phyloP scores from a whole-genome alignment of 78 protist species.

The Planoprotostelium fungivorum region DNA sequence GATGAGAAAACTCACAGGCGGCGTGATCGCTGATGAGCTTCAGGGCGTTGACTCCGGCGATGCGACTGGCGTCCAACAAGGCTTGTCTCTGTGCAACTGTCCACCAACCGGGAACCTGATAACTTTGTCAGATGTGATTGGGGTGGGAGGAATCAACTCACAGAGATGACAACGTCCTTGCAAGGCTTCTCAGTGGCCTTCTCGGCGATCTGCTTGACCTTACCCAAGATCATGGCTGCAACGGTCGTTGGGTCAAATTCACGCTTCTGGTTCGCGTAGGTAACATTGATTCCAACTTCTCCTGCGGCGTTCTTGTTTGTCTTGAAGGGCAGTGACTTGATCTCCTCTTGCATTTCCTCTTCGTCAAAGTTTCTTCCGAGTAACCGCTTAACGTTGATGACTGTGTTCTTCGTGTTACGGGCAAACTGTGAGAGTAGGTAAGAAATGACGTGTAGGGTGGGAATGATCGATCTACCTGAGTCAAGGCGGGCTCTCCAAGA shows the following conservation, averaged over 20 bases:
- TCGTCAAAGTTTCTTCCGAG: conserved; percentile 66
- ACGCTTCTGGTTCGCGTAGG: conserved; percentile 43
- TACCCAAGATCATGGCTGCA: conserved; percentile 77
- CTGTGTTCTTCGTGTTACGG: conserved; percentile 82
- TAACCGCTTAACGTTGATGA: conserved; percentile 68
- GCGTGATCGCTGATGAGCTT: conserved; percentile 86
- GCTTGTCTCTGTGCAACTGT: conserved; percentile 86
- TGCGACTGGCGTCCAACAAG: conserved; percentile 74
- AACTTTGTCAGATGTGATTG: background rate
- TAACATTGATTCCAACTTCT: conserved; percentile 52
- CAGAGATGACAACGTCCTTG: conserved; percentile 74
- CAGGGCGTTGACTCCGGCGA: conserved; percentile 86
- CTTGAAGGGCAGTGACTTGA: conserved; percentile 11
- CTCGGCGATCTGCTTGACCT: conserved; percentile 68
- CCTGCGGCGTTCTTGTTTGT: conserved; percentile 23
- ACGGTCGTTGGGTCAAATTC: conserved; percentile 64
- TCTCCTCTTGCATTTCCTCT: conserved; percentile 31
- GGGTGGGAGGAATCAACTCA: conserved; percentile 4
- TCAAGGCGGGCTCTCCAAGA: conserved; percentile 69
- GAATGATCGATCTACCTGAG: conserved; percentile 29
- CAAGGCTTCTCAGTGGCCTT: conserved; percentile 23
- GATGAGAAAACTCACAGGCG: conserved; percentile 29
- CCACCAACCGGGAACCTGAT: conserved; percentile 74
- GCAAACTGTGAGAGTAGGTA: conserved; percentile 7
- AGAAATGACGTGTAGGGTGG: background rate